These are phyloP conservation scores for Carex scoparia DNA, from an alignment of 176 grass and related monocot species.

Conservation along the genomic window DNA sequence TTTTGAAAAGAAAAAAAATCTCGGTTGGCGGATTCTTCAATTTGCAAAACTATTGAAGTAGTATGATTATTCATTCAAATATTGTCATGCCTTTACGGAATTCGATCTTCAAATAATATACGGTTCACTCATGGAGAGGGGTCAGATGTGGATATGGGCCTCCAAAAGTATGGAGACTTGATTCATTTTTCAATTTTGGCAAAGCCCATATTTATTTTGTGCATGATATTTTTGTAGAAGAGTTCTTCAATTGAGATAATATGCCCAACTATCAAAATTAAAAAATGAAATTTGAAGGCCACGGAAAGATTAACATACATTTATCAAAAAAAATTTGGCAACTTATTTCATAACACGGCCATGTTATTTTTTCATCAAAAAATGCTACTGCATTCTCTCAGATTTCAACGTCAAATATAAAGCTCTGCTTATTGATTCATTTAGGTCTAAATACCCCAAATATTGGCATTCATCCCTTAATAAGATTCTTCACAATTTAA, in stretches of 20 bases:
- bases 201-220: background rate
- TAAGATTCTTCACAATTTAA: slow-evolving; percentile 10
- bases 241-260: background rate
- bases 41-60: background rate
- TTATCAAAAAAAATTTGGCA: background rate
- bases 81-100: background rate
- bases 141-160: background rate
- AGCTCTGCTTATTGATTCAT: slow-evolving; percentile 3
- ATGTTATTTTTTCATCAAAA: background rate
- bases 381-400: background rate
- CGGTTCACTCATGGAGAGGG: background rate
- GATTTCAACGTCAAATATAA: background rate
- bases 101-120: background rate
- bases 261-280: background rate
- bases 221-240: background rate
- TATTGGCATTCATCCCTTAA: slow-evolving; percentile 26
- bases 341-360: background rate
- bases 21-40: background rate
- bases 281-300: background rate
- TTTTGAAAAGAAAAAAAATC: background rate
- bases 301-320: background rate
- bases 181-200: background rate
- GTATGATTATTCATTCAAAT: background rate
- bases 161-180: too few species aligned
- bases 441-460: slow-evolving; percentile 29